Evolutionary conservation across 108 stramenopile genomes (phyloP), one percentile per base, ranked within the genome.

Genomic region (Cyclotella choctawhatcheeana): DNA sequence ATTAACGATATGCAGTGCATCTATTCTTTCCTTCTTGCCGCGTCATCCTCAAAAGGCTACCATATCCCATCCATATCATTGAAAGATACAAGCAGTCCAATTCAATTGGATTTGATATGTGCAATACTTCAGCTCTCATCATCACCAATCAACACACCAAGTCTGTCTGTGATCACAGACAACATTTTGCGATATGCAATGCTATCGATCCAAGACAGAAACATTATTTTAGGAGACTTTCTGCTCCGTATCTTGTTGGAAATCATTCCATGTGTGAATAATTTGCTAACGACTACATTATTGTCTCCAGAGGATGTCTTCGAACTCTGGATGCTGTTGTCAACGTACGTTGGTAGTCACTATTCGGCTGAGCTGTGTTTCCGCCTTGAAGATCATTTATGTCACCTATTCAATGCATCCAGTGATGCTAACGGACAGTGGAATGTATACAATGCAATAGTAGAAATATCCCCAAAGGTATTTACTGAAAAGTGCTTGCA

Each of bases 261-360:
- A 24, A 21, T 58, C 0, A 27, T 72, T 10, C 59, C 65, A 33
- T 27, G 25, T 22, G 22, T 29, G n/a, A 55, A 68, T 22, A 25
- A 4, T 0, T 12, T 40, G 37, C 12, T 18, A 45, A 17, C 24
- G 14, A 27, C 45, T 14, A 26, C 58, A 22, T 31, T 31, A 18
- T 50, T 73, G 40, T 18, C 60, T 13, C 67, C 58, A 14, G 61
- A 14, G 3, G 26, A 26, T 52, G 51, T 73, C 52, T 79, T 73
- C 58, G 67, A 73, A 35, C 52, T 79, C 3, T 79, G 78, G 78
- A 51, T 54, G 40, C 8, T 43, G 31, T 21, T 79, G 14, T 50
- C 67, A 45, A 30, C 33, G 25, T 33, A 79, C 37, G 59, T 63
- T 16, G 30, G 45, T 16, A 47, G 17, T 10, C n/a, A 58, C 14